Evolutionary conservation across 345 rosid species (phyloP).

Genomic region (Citropsis articulata): DNA sequence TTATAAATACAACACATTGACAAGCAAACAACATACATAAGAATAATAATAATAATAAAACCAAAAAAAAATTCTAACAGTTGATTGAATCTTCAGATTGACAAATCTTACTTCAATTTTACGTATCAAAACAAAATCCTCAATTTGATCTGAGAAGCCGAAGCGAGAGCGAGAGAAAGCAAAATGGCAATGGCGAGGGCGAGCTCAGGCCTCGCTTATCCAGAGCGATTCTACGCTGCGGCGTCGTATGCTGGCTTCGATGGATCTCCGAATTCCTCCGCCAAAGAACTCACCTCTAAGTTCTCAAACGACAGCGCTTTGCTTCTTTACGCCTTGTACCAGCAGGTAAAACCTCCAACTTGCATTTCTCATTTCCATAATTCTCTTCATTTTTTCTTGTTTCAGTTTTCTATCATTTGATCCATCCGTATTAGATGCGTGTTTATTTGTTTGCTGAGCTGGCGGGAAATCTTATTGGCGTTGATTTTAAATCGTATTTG

Average conservation of each 20-base stretch:
- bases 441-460: conserved; percentile 9
- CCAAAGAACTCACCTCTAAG: conserved; percentile 57
- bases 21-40: background rate
- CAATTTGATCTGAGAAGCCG: background rate
- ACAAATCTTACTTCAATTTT: background rate
- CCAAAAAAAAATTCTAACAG: background rate
- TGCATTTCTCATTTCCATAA: conserved; percentile 9
- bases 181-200: conserved; percentile 74
- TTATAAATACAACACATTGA: background rate
- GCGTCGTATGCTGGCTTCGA: conserved; percentile 84
- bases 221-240: conserved; percentile 96
- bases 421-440: conserved; percentile 16
- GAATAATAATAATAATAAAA: background rate
- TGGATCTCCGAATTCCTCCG: conserved; percentile 67
- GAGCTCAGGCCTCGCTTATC: conserved; percentile 93
- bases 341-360: conserved; percentile 49
- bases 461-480: conserved; percentile 15
- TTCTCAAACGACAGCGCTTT: conserved; percentile 77
- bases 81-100: background rate
- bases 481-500: background rate
- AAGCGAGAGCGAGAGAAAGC: conserved; percentile 12
- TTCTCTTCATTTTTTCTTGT: background rate
- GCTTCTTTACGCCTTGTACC: conserved; percentile 82
- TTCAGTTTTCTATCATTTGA: conserved; percentile 11
- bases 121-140: background rate